Percentiles rank a stretch among this genome's conserved stretches.
phyloP scores from a whole-genome alignment of 495 filamentous ascomycete species.

The Podospora didyma region DNA sequence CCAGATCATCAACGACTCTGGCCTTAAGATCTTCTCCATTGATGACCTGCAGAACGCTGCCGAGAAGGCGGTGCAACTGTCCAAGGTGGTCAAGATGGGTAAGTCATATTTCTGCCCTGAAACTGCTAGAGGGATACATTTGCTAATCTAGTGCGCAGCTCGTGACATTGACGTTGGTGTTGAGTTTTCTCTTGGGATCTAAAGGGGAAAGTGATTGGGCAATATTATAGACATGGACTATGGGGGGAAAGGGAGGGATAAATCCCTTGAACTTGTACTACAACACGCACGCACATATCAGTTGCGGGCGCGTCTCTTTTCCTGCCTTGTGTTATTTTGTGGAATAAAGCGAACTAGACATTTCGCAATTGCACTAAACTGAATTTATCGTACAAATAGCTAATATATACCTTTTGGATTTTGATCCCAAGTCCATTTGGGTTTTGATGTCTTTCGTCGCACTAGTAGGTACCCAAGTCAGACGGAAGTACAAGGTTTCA shows the following conservation, averaged over 20 bases:
- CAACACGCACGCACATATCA: not conserved
- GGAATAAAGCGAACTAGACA: slow-evolving; percentile 4
- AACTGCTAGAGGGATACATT: slow-evolving; percentile 2
- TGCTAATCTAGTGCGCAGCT: slow-evolving; percentile 43
- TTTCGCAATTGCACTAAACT: not conserved
- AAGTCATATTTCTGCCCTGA: slow-evolving; percentile 30
- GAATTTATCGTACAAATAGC: too few species aligned
- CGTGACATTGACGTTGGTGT: slow-evolving; percentile 97
- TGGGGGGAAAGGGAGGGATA: not conserved
- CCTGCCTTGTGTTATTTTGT: slow-evolving; percentile 4
- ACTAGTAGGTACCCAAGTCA: too few species aligned
- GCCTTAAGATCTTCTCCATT: slow-evolving; percentile 98
- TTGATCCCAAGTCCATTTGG: too few species aligned
- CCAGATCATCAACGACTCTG: slow-evolving; percentile 94
- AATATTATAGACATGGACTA: not conserved
- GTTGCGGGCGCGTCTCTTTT: not conserved
- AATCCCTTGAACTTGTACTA: too few species aligned
- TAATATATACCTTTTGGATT: too few species aligned
- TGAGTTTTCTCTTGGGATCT: slow-evolving; percentile 95
- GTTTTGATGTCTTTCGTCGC: too few species aligned
- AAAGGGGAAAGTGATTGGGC: slow-evolving; percentile 23
- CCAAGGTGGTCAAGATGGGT: slow-evolving; percentile 98
- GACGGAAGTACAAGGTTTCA: too few species aligned
- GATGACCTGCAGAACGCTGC: slow-evolving; percentile 96
- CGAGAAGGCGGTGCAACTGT: slow-evolving; percentile 97